Base-by-base conservation (phyloP, 352 stramenopile species). In the Phytopythium litorale region DNA sequence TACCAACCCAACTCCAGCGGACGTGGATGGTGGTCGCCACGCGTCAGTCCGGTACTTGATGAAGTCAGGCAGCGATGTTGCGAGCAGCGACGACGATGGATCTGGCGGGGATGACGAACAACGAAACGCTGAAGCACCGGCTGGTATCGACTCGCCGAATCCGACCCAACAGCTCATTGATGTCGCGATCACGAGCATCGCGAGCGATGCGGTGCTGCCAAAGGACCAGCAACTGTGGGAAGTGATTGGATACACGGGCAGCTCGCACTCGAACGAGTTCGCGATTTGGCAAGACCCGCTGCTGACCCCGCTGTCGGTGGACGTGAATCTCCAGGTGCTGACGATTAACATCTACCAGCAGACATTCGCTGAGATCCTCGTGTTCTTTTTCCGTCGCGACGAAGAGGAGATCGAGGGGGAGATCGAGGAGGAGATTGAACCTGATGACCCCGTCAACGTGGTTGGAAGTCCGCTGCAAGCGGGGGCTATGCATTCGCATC, bases 281-380 rank as follows among this genome's bases (percentile, higher is more conserved):
- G 75, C 76, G 11, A 72, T 92, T 40, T 93, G 84, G 86, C 82
- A 92, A 62, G 81, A 92, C 51, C 68, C 78, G 11, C 70, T 95
- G 11, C 57, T 92, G 46, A 91, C 82, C 1, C 65, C 69, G 11
- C 63, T 94, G 16, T 94, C 87, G 7, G 63, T 93, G 37, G 87
- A 95, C 68, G 75, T 78, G 32, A 78, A 70, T 55, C 74, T 95
- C 21, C 72, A 76, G n/a, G 80, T 82, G 9, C 67, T 95, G 7
- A 85, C 75, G 18, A 73, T 95, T 56, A 83, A 94, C 49, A 52
- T 94, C 28, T 87, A 91, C 53, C 84, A 92, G 67, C 79, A 92
- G 40, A 89, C 83, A 9, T 75, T 94, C 37, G 67, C 84, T 15
- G 76, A 89, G 50, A 63, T 94, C 16, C 79, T 95, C 32, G 58